Base-by-base conservation (phyloP, 1,284 basidiomycete genomes). In the Xerocomus minutiporus region DNA sequence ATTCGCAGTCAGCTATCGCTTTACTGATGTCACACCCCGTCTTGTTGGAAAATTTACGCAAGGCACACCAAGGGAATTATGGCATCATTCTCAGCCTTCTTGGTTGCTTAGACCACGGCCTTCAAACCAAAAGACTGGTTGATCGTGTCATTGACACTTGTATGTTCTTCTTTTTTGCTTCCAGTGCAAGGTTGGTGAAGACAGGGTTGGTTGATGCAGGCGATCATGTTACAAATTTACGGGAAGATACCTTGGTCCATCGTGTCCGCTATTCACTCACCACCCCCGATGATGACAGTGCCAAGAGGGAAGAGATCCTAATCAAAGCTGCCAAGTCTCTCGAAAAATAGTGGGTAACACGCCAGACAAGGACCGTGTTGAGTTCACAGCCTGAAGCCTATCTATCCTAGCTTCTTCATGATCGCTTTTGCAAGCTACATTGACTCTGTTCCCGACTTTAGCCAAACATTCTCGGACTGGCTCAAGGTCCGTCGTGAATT, bases 401-500 rank as follows among this genome's bases (percentile, higher is more conserved):
- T 46, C 42, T 29, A 8, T 46, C 31, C 32, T 54, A 91, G 88
- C 65, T 97, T 97, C 74, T 98, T 98, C 73, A 83, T 96, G 57
- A 91, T 99, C 55, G 91, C 91, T 0, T 99, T 98, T 65, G 88
- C 94, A 2, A 91, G 86, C 56, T 99, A 93, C 62, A 86, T 97
- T 8, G 91, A 94, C 50, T 79, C 80, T 15, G 76, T 83, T 32
- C 79, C 82, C 11, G 77, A 81, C 50, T 88, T 90, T 57, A 77
- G 77, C 5, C 81, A 86, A 60, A 84, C 81, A 15, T 98, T 98
- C 66, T 88, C 86, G 3, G 79, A 83, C 35, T 98, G 94, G 94
- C 75, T 97, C 41, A 85, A 86, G 77, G 89, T 88, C 44, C 29
- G 74, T 62, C n/a, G 11, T 46, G 12, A 8, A 46, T 45, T 39